Evolutionary conservation across 2,329 filamentous ascomycete genomes (phyloP), one percentile per base, ranked within the genome.

Genomic region (Plectosphaerella sp.): DNA sequence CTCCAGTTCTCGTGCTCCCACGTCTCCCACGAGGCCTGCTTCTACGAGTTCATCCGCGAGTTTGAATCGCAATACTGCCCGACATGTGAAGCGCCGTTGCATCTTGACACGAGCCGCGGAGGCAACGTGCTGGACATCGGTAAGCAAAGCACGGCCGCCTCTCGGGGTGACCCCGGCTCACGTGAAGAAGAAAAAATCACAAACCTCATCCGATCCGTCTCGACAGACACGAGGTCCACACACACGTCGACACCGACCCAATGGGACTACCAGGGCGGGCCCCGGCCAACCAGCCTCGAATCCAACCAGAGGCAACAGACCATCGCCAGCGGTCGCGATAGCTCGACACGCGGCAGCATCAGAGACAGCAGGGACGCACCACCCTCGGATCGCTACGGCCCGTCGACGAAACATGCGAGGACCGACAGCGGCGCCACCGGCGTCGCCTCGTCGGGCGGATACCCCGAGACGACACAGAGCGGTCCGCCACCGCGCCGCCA

Each of bases 11-110:
- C 92, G 6, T 99, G 94, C 71, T 83, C 87, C n/a, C 94, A 99
- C 71, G 93, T 99, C 54, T 91, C 93, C 11, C 94, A 99, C 67
- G 94, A 97, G 70, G 94, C 93, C 36, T 99, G 94, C 72, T 97
- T 99, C 67, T 97, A 97, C 73, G 94, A 99, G 71, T 97, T 95
- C 67, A 96, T 99, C 62, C 89, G 90, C 64, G 93, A 97, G 65
- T 89, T 93, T 54, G 92, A 97, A 60, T 89, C 89, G 50, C 91
- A 97, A 64, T 92, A 91, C 64, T 99, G 94, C 71, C 94, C 94
- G 25, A 88, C 89, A 58, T 99, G 94, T 71, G 88, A 96, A 75
- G 89, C 92, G 58, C 91, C 94, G 18, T 74, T 99, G 49, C 91
- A 92, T 56, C 76, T 99, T 43, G 94, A 99, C 71, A 94, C 91